Base-by-base conservation (phyloP, 257 asterid genomes). In the Catharanthus roseus region DNA sequence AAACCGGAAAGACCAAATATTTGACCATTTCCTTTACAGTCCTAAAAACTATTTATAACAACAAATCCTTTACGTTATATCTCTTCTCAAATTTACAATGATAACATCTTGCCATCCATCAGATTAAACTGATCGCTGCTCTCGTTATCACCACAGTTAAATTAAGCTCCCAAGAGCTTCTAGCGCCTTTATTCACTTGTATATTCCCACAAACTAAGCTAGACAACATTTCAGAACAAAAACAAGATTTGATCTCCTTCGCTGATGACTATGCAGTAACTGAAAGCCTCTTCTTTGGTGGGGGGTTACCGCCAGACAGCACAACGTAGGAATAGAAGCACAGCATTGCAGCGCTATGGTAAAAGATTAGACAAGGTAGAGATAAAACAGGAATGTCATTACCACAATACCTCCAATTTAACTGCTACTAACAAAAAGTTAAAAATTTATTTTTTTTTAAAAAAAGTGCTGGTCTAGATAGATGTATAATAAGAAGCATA, bases 241-340 rank as follows among this genome's bases (percentile, higher is more conserved):
- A 47, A 24, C 60, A 47, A 29, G 42, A 28, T 23, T 44, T 24
- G 6, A 29, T 44, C 38, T 47, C 60, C 12, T 47, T 42, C 3
- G 4, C n/a, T 65, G 50, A 72, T 39, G 74, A 67, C 73, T 56
- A 58, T 44, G 34, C 61, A 67, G 75, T 67, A 44, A 70, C 74
- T 74, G 82, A 55, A 23, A 13, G 47, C 75, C 80, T 82, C 77
- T 79, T 82, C 81, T 82, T 82, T 53, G 86, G 86, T 34, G 82
- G 82, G 53, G 84, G 86, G 64, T 82, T 82, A 24, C 84, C 86
- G 39, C 86, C 86, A 47, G 84, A 86, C 71, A 93, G 61, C 77
- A 93, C 87, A 81, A 93, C 97, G 24, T 93, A 93, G 12, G 87
- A 67, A 62, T 89, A 93, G 84, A 93, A 93, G 86, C 87, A 81